Percentiles rank a stretch among this genome's conserved stretches.
Evolutionary conservation across 768 basidiomycete genomes (phyloP).

Genomic region (Neoboletus magnificus): DNA sequence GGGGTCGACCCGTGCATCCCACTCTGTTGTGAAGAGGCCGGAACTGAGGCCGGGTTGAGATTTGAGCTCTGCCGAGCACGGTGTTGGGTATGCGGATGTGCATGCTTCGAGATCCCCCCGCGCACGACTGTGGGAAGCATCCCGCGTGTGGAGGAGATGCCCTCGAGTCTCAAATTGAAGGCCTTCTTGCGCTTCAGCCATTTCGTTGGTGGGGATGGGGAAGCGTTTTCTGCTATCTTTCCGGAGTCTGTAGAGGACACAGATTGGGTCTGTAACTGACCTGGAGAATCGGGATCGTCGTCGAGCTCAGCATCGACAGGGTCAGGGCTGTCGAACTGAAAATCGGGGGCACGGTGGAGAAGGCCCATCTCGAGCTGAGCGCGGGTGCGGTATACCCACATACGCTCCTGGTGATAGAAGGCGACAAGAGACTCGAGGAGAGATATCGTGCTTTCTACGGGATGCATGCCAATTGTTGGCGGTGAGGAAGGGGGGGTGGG

Average conservation of each 20-base stretch:
- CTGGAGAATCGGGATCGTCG: conserved; percentile 21
- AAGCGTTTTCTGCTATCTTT: conserved; percentile 33
- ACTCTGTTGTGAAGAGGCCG: conserved; percentile 20
- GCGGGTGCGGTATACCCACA: conserved; percentile 68
- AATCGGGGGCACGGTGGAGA: conserved; percentile 16
- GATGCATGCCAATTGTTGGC: conserved; percentile 28
- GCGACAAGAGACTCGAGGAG: conserved; percentile 62
- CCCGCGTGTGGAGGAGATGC: conserved; percentile 33
- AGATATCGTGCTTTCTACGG: conserved; percentile 47
- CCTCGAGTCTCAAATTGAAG: conserved; percentile 51
- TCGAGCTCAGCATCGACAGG: conserved; percentile 11
- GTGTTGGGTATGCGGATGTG: conserved; percentile 24
- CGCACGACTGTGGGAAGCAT: conserved; percentile 19
- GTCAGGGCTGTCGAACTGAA: conserved; percentile 2
- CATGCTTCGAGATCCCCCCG: conserved; percentile 27
- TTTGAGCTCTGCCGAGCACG: conserved; percentile 31
- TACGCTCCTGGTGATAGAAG: conserved; percentile 68
- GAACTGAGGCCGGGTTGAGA: conserved; percentile 28
- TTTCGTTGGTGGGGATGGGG: conserved; percentile 27
- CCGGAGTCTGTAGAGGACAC: conserved; percentile 19
- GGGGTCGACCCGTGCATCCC: conserved; percentile 8
- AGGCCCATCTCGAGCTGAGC: conserved; percentile 53
- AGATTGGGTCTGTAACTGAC: conserved; percentile 13
- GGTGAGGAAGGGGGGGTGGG: conserved; percentile 35
- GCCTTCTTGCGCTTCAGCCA: conserved; percentile 61